These are phyloP conservation scores for Pugionium cornutum DNA, from an alignment of 345 rosid species.

Conservation along the genomic window DNA sequence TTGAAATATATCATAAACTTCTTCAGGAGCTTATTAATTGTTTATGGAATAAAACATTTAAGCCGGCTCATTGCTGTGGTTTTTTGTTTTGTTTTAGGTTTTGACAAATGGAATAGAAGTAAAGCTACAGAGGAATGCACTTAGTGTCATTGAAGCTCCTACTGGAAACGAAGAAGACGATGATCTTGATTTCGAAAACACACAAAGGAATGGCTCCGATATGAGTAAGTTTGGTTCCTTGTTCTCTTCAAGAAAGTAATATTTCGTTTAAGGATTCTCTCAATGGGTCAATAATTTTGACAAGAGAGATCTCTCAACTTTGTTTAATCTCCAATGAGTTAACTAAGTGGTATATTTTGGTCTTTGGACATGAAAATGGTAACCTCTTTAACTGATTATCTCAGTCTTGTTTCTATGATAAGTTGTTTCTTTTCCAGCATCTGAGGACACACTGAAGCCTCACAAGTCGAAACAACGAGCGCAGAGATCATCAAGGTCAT, in stretches of 20 bases:
- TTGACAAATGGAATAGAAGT: slow-evolving; percentile 98
- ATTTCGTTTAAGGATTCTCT: no score
- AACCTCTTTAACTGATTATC: slow-evolving; percentile 15
- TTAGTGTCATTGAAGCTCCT: slow-evolving; percentile 92
- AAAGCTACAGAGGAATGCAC: slow-evolving; percentile 96
- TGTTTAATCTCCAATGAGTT: not conserved
- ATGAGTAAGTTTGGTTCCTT: slow-evolving; percentile 58
- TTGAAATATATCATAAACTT: not conserved
- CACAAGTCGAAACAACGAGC: slow-evolving; percentile 57
- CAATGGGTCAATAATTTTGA: no score
- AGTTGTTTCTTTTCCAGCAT: slow-evolving; percentile 43
- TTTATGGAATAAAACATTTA: slow-evolving; percentile 20
- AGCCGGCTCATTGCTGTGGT: not conserved
- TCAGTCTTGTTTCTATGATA: slow-evolving; percentile 33
- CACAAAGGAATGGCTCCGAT: slow-evolving; percentile 65
- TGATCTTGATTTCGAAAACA: slow-evolving; percentile 64
- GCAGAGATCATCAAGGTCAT: slow-evolving; percentile 60
- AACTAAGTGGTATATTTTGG: slow-evolving; percentile 13
- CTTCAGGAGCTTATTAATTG: slow-evolving; percentile 29
- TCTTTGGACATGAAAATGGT: not conserved
- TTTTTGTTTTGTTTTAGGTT: slow-evolving; percentile 50
- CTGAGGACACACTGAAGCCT: slow-evolving; percentile 61
- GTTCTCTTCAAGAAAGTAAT: not conserved
- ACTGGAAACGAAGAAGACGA: slow-evolving; percentile 96
- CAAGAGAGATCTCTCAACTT: no score